Evolutionary conservation across 2,329 filamentous ascomycete species (phyloP).

Genomic region (Penicillium brasilianum): DNA sequence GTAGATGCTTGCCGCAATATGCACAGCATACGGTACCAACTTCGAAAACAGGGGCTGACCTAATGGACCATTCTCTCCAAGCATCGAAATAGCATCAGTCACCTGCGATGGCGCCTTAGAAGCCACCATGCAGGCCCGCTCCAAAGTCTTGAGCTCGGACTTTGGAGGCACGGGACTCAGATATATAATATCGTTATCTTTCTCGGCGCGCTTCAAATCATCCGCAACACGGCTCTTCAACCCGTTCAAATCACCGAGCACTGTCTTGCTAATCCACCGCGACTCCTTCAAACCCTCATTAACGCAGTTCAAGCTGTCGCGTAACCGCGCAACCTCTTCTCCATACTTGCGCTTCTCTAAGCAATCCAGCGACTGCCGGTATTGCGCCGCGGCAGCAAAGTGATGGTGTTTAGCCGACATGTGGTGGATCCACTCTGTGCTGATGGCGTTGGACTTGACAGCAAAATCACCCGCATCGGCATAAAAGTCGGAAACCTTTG

Average conservation of each 20-base stretch:
- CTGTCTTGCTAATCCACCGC: slow-evolving; percentile 78
- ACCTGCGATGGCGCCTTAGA: slow-evolving; percentile 81
- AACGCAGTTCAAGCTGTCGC: slow-evolving; percentile 80
- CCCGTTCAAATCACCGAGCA: slow-evolving; percentile 80
- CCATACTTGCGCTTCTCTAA: slow-evolving; percentile 93
- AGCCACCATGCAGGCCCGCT: slow-evolving; percentile 86
- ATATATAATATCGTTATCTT: slow-evolving; percentile 96
- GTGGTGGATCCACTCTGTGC: slow-evolving; percentile 96
- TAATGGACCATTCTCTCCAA: slow-evolving; percentile 80
- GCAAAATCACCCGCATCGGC: slow-evolving; percentile 81
- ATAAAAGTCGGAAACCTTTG: slow-evolving; percentile 90
- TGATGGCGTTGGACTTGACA: slow-evolving; percentile 85
- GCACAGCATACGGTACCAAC: slow-evolving; percentile 92
- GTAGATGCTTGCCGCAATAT: slow-evolving; percentile 93
- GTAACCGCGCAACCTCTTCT: slow-evolving; percentile 86
- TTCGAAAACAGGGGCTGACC: slow-evolving; percentile 86
- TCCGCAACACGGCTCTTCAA: slow-evolving; percentile 83
- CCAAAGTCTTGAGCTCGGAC: slow-evolving; percentile 81
- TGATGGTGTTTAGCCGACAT: slow-evolving; percentile 97
- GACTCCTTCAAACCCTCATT: slow-evolving; percentile 86
- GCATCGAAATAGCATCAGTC: slow-evolving; percentile 74
- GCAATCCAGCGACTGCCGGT: slow-evolving; percentile 85
- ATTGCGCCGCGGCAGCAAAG: slow-evolving; percentile 94
- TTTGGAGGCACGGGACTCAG: slow-evolving; percentile 84
- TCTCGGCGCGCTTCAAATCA: slow-evolving; percentile 88